Base-by-base conservation (phyloP, 2,329 filamentous ascomycete species). In the Aspergillus awamori region DNA sequence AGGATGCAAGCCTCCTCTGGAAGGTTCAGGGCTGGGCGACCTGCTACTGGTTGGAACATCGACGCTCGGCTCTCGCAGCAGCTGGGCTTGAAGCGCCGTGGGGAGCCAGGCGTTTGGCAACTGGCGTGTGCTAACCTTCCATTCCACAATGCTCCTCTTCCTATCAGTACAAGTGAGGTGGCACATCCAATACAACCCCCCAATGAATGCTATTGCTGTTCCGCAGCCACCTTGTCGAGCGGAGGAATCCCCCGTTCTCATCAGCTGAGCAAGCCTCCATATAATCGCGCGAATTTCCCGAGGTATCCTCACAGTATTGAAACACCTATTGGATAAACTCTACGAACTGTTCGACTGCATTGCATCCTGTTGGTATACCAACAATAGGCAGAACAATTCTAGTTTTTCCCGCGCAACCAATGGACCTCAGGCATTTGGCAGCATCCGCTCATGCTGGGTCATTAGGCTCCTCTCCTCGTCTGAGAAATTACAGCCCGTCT, bases 141-240 rank as follows among this genome's bases (percentile, higher is more conserved):
- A 86, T 70, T 86, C 84, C 38, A 82, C 80, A 68, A 86, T 85
- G 48, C 80, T 81, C 66, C 66, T 84, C 83, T 67, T 86, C 84
- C 83, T 83, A 86, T 33, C 80, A 71, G 77, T 84, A 69, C 64
- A 74, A 60, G 10, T 67, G 7, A 61, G 43, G 53, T n/a, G 53
- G 48, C 24, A 65, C 69, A 45, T 77, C 73, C 47, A 72, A 66
- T 15, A 74, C 77, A 8, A 63, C 65, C 62, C 79, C 77, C 8
- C 17, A 17, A 17, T 17, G 17, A 79, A 74, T 5, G 71, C 67
- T 72, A 80, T 77, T 4, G 77, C 77, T 11, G 74, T 69, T 79
- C 77, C 11, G 77, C 71, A 2, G 74, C 73, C 5, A 78, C 67
- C 53, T 73, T 75, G 5, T 72, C 68, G 11, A 79, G 66, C 7